phyloP scores from a whole-genome alignment of 345 rosid genomes.

The Ceriops zippeliana region DNA sequence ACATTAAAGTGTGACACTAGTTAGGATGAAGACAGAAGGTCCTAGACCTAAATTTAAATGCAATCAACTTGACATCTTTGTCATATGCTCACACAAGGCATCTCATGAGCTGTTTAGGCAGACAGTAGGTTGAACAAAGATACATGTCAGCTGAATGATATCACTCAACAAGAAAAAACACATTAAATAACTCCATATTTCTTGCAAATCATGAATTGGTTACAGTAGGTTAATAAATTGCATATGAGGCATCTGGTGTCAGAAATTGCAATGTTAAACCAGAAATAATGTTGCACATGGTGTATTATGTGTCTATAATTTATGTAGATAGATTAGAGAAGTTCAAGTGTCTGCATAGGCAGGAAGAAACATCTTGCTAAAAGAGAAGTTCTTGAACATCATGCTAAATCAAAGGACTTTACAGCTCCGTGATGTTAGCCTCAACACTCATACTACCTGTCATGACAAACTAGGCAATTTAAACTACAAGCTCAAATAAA shows the following conservation, averaged over 20 bases:
- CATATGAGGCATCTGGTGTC: slow-evolving; percentile 2
- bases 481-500: slow-evolving; percentile 43
- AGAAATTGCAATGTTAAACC: slow-evolving; percentile 4
- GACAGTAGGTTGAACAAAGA: neutral
- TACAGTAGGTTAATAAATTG: neutral
- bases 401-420: slow-evolving; percentile 24
- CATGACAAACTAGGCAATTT: slow-evolving; percentile 28
- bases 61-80: slow-evolving; percentile 2
- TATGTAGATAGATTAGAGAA: neutral
- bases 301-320: neutral
- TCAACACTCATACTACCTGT: slow-evolving; percentile 36
- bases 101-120: neutral
- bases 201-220: slow-evolving; percentile 1
- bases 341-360: neutral
- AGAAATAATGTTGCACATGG: neutral
- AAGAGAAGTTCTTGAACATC: slow-evolving; percentile 13
- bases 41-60: slow-evolving; percentile 4
- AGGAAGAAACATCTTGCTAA: slow-evolving; percentile 17
- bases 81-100: slow-evolving; percentile 1
- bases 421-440: slow-evolving; percentile 36
- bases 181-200: neutral
- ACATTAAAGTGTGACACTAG: slow-evolving; percentile 5
- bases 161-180: neutral
- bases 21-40: slow-evolving; percentile 8
- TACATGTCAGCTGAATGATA: neutral